Evolutionary conservation across 2,329 filamentous ascomycete genomes (phyloP), one percentile per base, ranked within the genome.

Genomic region (Cladosporium halotolerans): DNA sequence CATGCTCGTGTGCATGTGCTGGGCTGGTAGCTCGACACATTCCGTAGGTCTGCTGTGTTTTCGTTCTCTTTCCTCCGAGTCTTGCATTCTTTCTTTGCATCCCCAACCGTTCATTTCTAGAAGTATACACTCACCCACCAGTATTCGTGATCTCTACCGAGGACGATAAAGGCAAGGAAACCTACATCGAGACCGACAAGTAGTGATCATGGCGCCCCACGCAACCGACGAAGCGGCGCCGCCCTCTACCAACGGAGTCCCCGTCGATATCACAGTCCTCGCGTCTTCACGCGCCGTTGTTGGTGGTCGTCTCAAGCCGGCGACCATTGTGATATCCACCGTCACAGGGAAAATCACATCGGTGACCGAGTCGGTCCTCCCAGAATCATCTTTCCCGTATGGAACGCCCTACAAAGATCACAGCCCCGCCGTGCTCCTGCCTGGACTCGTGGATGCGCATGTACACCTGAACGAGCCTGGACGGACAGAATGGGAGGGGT

Each of bases 401-500:
- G 82, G 81, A 38, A 84, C 85, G 7, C 76, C 79, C 3, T 97
- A 97, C 71, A 79, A 81, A 62, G 85, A 99, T 75, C 84, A 96
- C 73, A 89, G 87, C 19, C 89, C 92, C 9, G 81, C 85, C 70
- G 79, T 97, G 42, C 77, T 99, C 40, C 79, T 97, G 31, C 93
- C 93, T 0, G 93, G 93, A 16, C 78, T 99, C 33, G 93, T 99
- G 14, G 93, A 99, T 69, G 92, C 93, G 33, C 93, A 99, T 69
- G 93, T 99, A 34, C 93, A 99, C 74, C 82, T 97, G 63, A 97
- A 97, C 66, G 93, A 99, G 73, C 93, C 93, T 0, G 93, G 93
- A 42, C 82, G 93, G 54, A 96, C 93, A 50, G 92, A 96, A 80
- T 97, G 93, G 93, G 93, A 99, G 68, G 93, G 93, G 9, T 99